Base-by-base conservation (phyloP, 768 basidiomycete species). In the Suillus variegatus region DNA sequence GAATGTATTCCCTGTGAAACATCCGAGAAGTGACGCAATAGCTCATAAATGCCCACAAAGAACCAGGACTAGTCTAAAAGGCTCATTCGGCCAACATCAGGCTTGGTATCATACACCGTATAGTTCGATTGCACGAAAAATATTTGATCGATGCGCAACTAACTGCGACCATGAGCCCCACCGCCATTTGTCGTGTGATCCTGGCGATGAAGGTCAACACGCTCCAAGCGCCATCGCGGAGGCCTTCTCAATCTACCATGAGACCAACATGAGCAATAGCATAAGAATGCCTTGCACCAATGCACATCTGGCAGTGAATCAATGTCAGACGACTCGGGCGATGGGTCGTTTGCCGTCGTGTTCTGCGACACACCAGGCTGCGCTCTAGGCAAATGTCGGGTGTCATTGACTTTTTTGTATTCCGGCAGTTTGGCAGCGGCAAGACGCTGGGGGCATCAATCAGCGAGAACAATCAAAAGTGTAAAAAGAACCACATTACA, bases 401-500 rank as follows among this genome's bases (percentile, higher is more conserved):
- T n/a, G 54, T 55, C 54, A 7, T 55, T n/a, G 32, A 36, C 54
- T 36, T 55, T 55, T 32, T 55, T 36, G 20, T 55, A 55, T 55
- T 55, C 54, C 6, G 54, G 54, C 35, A 55, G 35, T 35, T 36
- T 55, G 35, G 10, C 54, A 13, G 10, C 54, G n/a, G 12, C 32
- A 36, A 58, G 57, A 40, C 57, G 22, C 57, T 58, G 38, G 18
- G 4, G 22, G 9, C 4, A 22, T 16, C 22, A 25, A 25, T 58
- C 4, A 41, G 38, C 36, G 16, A 20, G 20, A n/a, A 36, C 7
- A 13, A 6, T 20, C 35, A 13, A 8, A 41, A 14, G 16, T 16
- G 16, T 16, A 41, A 18, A 16, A 25, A 40, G 38, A 41, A 40
- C 8, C n/a, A 12, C 12, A 13, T 18, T 58, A 58, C 57, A 58